Conservation (phyloP, 1,139 yeast species). For the Pneumocystis wakefieldiae region DNA sequence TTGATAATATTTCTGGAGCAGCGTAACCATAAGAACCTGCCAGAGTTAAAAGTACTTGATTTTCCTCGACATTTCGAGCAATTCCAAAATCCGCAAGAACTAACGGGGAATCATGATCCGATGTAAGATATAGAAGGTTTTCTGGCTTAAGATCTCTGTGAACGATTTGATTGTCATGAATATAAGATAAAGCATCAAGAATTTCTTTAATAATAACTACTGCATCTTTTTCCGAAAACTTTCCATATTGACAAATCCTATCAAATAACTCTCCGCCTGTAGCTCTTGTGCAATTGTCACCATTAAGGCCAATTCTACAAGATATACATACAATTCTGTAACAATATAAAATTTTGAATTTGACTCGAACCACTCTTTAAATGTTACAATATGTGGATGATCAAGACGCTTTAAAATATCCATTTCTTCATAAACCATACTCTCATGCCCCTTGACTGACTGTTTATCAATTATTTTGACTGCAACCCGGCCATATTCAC, state of each 20-base stretch:
- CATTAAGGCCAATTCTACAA: background rate
- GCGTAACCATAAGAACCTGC: constrained; percentile 93
- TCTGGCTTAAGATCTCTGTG: constrained; percentile 90
- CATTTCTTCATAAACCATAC: constrained; percentile 61
- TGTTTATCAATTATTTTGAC: constrained; percentile 72
- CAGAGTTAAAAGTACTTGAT: constrained; percentile 54
- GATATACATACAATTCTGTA: constrained; percentile 28
- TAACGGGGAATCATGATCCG: constrained; percentile 43
- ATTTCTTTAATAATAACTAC: constrained; percentile 53
- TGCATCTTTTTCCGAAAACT: constrained; percentile 77
- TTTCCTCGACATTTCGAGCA: constrained; percentile 48
- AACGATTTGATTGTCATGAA: constrained; percentile 58
- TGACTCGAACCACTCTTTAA: constrained; percentile 79
- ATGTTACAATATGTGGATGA: constrained; percentile 72
- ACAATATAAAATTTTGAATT: constrained; percentile 62
- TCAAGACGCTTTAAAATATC: constrained; percentile 45
- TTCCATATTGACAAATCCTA: constrained; percentile 58
- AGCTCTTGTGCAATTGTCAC: constrained; percentile 21
- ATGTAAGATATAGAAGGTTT: constrained; percentile 53
- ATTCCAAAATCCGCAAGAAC: constrained; percentile 90
- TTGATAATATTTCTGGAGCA: constrained; percentile 74
- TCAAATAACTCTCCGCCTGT: constrained; percentile 89
- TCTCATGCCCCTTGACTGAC: constrained; percentile 60
- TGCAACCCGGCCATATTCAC: constrained; percentile 60
- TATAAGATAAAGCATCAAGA: constrained; percentile 55